Evolutionary conservation across 768 basidiomycete genomes (phyloP), one percentile per base, ranked within the genome.

Genomic region (Lactifluus subvellereus): DNA sequence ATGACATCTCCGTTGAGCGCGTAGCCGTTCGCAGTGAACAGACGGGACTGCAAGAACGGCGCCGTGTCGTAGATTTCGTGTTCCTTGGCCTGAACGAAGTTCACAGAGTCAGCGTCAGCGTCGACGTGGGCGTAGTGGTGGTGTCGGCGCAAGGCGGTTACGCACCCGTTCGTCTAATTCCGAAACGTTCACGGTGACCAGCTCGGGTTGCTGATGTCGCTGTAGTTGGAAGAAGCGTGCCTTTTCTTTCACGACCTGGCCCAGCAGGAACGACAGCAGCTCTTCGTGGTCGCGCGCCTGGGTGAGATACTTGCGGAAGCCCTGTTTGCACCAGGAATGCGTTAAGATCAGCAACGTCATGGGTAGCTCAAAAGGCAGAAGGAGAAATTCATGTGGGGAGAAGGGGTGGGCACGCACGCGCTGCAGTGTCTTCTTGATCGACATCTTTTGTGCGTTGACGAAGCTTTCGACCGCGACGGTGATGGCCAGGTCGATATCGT

Each of bases 401-500:
- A 43, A 51, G 61, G 22, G 61, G 27, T 30, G 35, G 7, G 14
- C 18, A 80, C 86, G 68, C 69, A 96, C 96, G 70, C 97, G 81
- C 75, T 99, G 94, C 50, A 99, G 78, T 3, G 94, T 95, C 78
- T 94, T 97, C 82, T 98, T 98, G 78, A 98, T 96, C 62, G 91
- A 93, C 83, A 94, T 88, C 80, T 99, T 99, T 74, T 99, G 97
- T 32, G 97, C 90, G 68, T 76, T 95, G 62, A 99, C 92, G 74
- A 99, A 99, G 76, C 91, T 94, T 57, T 88, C 88, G 33, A 99
- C 86, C 3, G 93, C 91, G 52, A 98, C 95, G 69, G 93, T 93
- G 66, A 99, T 98, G 2, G 97, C 96, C 56, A 98, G 77, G 73
- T 99, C 94, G 69, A 99, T 94, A 72, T 99, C 97, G 73, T 98